Evolutionary conservation across 257 asterid species (phyloP).

Genomic region (Leptodermis oblonga): DNA sequence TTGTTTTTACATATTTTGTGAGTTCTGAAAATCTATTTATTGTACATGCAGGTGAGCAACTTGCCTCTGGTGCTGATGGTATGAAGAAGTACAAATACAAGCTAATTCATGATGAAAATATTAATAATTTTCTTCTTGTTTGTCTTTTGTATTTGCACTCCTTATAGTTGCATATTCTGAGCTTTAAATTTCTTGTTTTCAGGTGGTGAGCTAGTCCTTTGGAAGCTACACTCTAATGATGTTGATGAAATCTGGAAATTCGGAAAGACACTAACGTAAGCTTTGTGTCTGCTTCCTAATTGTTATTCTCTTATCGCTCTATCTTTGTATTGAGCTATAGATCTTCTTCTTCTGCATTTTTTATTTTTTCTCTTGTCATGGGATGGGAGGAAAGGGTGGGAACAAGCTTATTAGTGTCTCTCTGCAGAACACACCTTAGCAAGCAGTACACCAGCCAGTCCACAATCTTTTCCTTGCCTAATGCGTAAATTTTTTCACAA

Average conservation of each 20-base stretch:
- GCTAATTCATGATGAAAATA: background rate
- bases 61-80: constrained; percentile 99
- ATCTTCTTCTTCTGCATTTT: background rate
- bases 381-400: background rate
- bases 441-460: background rate
- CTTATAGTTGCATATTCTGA: background rate
- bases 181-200: constrained; percentile 13
- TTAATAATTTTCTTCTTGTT: background rate
- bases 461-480: background rate
- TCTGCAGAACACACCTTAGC: background rate
- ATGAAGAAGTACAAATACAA: constrained; percentile 11
- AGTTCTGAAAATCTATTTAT: constrained; percentile 14
- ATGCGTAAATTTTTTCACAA: background rate
- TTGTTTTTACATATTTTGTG: background rate
- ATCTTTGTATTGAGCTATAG: background rate
- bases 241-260: constrained; percentile 83
- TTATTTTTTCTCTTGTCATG: background rate
- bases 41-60: constrained; percentile 68
- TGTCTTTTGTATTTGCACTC: background rate
- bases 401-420: background rate
- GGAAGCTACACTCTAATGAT: constrained; percentile 69
- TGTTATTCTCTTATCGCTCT: background rate
- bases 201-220: constrained; percentile 89
- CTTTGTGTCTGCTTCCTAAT: constrained; percentile 3
- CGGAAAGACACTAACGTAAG: constrained; percentile 79